phyloP scores from a whole-genome alignment of 2,329 filamentous ascomycete species.

The Ascochyta lentis region DNA sequence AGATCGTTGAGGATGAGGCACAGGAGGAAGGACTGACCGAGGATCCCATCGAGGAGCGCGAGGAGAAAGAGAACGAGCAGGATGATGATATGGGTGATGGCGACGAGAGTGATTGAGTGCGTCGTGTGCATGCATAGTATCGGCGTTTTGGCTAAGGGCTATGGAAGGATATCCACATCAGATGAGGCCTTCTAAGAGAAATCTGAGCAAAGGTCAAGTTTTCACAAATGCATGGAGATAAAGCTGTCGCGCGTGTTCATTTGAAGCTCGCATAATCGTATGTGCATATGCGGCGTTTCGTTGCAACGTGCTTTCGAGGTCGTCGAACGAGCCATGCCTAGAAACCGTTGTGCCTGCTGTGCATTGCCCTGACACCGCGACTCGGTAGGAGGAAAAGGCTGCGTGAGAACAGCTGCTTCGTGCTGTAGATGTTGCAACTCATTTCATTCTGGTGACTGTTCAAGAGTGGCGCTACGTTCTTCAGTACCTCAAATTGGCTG shows the following conservation, averaged over 20 bases:
- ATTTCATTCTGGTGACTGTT: neutral
- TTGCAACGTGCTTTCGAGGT: neutral
- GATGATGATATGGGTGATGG: conserved; percentile 63
- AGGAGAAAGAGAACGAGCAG: conserved; percentile 45
- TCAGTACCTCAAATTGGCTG: conserved; percentile 39
- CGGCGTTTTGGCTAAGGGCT: conserved; percentile 31
- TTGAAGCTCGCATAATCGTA: neutral
- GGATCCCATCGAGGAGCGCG: conserved; percentile 53
- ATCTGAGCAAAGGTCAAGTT: neutral
- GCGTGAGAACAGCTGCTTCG: neutral
- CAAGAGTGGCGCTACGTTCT: neutral
- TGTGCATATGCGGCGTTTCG: neutral
- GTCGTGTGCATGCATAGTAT: conserved; percentile 32
- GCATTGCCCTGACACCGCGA: neutral
- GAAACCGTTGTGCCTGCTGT: neutral
- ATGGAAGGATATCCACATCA: neutral
- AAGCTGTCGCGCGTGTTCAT: neutral
- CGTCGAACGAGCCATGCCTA: neutral
- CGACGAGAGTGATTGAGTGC: conserved; percentile 52
- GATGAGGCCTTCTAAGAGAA: neutral
- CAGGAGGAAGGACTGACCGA: conserved; percentile 58
- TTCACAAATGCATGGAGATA: neutral
- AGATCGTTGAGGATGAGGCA: conserved; percentile 60
- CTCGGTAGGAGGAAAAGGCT: neutral
- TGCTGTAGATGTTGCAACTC: neutral